Evolutionary conservation across 2,329 filamentous ascomycete species (phyloP).

Genomic region (Colletotrichum ledebouriae): DNA sequence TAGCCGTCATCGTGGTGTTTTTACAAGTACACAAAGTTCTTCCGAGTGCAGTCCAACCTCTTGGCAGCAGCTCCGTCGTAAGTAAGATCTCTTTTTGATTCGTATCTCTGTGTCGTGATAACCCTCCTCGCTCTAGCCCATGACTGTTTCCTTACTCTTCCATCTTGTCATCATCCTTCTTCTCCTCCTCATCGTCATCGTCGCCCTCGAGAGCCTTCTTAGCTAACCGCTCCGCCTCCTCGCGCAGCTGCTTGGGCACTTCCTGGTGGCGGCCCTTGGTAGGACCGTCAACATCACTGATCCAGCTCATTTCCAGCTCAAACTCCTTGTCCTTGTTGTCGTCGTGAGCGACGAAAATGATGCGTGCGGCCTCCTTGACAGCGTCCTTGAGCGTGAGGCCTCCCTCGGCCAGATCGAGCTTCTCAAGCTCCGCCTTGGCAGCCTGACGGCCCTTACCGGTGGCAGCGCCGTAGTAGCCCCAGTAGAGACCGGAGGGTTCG

Average conservation of each 20-base stretch:
- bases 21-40: conserved; percentile 42
- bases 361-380: conserved; percentile 95
- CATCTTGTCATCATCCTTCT: conserved; percentile 83
- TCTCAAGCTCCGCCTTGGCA: conserved; percentile 98
- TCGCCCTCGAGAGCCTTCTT: conserved; percentile 91
- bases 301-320: conserved; percentile 99
- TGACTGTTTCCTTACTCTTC: conserved; percentile 73
- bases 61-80: conserved; percentile 22
- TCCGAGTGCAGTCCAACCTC: neutral
- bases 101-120: conserved; percentile 23
- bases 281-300: conserved; percentile 85
- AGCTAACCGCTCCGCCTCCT: conserved; percentile 93
- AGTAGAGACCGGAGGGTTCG: conserved; percentile 96
- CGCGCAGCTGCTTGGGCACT: conserved; percentile 89
- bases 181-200: conserved; percentile 76
- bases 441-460: conserved; percentile 97
- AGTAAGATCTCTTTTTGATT: conserved; percentile 35
- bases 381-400: conserved; percentile 85
- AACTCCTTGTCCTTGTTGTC: conserved; percentile 99
- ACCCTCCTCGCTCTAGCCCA: conserved; percentile 27
- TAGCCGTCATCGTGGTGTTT: conserved; percentile 42
- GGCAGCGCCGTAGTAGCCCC: conserved; percentile 98
- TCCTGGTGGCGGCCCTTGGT: conserved; percentile 94
- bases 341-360: conserved; percentile 97
- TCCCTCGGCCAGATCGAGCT: conserved; percentile 86